These are phyloP conservation scores for Ustilago esculenta DNA, from an alignment of 1,284 basidiomycete species.

Conservation along the genomic window DNA sequence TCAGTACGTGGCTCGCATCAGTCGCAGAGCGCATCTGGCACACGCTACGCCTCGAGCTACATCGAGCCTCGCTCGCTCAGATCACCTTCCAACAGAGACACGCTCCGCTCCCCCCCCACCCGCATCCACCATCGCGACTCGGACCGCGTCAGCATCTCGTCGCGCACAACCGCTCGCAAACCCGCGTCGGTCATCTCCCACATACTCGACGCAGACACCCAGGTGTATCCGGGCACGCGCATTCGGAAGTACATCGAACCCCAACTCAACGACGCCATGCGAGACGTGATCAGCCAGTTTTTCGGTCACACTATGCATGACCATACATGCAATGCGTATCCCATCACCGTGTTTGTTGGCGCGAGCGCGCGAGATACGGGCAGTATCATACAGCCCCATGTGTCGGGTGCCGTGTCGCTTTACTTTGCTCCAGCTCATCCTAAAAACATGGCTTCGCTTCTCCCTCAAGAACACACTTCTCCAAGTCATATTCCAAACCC, in stretches of 20 bases:
- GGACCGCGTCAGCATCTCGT: conserved; percentile 29
- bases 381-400: conserved; percentile 46
- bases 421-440: conserved; percentile 52
- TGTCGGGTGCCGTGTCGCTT: conserved; percentile 38
- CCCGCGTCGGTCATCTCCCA: conserved; percentile 24
- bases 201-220: conserved; percentile 38
- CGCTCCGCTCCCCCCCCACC: not conserved
- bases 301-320: conserved; percentile 44
- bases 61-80: conserved; percentile 22
- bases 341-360: conserved; percentile 55
- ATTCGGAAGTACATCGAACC: conserved; percentile 52
- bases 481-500: conserved; percentile 50
- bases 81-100: conserved; percentile 20
- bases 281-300: conserved; percentile 52
- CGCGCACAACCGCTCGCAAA: conserved; percentile 27
- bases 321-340: conserved; percentile 50
- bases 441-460: conserved; percentile 47
- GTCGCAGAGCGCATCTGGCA: conserved; percentile 8
- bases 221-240: conserved; percentile 45
- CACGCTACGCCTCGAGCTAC: conserved; percentile 26
- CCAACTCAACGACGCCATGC: conserved; percentile 46
- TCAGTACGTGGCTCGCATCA: conserved; percentile 15
- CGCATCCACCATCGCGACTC: conserved; percentile 30
- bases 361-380: conserved; percentile 47
- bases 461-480: conserved; percentile 40